Evolutionary conservation across 1,284 basidiomycete species (phyloP), one percentile per base, ranked within the genome.

Genomic region (Tetrapyrgos nigripes): DNA sequence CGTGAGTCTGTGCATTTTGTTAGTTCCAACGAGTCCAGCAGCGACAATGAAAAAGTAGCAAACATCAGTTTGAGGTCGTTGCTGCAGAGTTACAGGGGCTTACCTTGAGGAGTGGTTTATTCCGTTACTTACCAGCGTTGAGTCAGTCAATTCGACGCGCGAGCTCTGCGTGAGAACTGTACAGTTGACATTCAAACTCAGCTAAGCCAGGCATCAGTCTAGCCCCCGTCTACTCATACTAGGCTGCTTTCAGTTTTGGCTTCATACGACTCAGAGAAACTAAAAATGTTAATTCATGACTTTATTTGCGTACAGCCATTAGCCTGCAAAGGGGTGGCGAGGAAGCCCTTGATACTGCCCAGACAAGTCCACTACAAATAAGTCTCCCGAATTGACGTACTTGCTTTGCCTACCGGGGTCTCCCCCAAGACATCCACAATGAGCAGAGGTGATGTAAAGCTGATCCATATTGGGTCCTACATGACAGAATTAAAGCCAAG

Each of bases 401-500:
- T 77, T 66, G 35, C 68, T 66, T 68, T 89, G 86, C 59, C 77
- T 71, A 48, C 66, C 73, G 13, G 74, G 70, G 64, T 87, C 82
- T 9, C 82, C 84, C 35, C 81, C 82, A 53, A 78, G 73, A 3
- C 83, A 84, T 26, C 81, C 80, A 62, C 85, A 87, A 63, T 87
- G 86, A 17, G 87, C 87, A 4, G 86, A 85, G 9, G 88, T 89
- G 10, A 89, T 82, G 64, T 83, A 90, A 43, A 89, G 65, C 64
- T 86, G 80, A 64, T 89, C 86, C 47, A 85, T 77, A 46, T 83
- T 76, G n/a, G 79, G 78, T 23, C 88, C 86, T 88, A 31, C 5
- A 31, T 11, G 14, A 24, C 45, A n/a, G 62, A 31, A 55, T 9
- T 51, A 60, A 44, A 37, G 29, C 45, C 46, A 33, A 23, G n/a